These are phyloP conservation scores for Rhodotorula sp. DNA, from an alignment of 1,284 basidiomycete species.

Conservation along the genomic window DNA sequence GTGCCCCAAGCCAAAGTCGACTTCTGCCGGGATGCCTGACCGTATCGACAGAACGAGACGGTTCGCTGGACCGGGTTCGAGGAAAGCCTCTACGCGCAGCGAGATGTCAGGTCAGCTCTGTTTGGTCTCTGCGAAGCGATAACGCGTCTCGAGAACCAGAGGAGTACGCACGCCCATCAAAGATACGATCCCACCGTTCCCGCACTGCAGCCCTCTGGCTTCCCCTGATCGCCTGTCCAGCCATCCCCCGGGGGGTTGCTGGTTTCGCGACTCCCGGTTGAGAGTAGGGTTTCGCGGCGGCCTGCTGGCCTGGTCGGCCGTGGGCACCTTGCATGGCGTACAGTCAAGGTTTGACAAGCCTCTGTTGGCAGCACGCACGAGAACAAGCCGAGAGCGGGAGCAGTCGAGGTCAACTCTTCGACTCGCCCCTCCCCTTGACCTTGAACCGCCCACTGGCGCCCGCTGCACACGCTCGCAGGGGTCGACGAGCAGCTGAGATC, in stretches of 20 bases:
- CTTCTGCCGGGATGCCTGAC: slow-evolving; percentile 70
- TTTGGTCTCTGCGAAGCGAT: no score
- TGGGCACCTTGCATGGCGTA: neutral
- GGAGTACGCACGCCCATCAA: slow-evolving; percentile 19
- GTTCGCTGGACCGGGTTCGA: slow-evolving; percentile 59
- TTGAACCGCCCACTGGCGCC: neutral
- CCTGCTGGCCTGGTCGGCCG: neutral
- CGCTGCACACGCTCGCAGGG: neutral
- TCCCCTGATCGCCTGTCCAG: neutral
- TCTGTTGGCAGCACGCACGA: no score
- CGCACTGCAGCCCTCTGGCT: neutral
- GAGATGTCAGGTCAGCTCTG: neutral
- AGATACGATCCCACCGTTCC: slow-evolving; percentile 13
- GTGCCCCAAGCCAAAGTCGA: slow-evolving; percentile 76
- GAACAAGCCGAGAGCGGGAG: no score
- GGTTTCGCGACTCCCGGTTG: slow-evolving; percentile 6
- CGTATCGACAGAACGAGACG: slow-evolving; percentile 75
- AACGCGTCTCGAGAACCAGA: neutral
- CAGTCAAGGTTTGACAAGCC: neutral
- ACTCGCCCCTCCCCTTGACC: neutral
- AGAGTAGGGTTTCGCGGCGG: slow-evolving; percentile 1
- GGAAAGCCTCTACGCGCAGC: slow-evolving; percentile 21
- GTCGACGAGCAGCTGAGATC: neutral
- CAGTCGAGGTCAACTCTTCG: neutral
- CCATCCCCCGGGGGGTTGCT: neutral